These are phyloP conservation scores for Pisolithus sp. DNA, from an alignment of 768 basidiomycete species.

Conservation along the genomic window DNA sequence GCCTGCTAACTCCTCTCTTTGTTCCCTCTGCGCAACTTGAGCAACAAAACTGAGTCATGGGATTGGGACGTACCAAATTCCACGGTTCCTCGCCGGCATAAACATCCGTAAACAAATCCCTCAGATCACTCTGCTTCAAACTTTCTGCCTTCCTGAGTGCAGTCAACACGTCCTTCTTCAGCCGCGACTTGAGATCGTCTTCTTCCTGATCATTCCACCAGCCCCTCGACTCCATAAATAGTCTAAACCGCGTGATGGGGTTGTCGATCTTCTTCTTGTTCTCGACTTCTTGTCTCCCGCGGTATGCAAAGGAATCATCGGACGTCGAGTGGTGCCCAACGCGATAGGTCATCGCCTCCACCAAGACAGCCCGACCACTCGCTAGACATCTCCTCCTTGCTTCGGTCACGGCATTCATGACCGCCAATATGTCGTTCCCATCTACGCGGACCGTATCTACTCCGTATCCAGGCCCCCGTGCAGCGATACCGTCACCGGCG, in stretches of 20 bases:
- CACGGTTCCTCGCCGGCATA: constrained; percentile 82
- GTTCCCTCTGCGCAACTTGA: constrained; percentile 54
- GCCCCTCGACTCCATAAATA: constrained; percentile 73
- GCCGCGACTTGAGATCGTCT: constrained; percentile 55
- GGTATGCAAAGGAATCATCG: constrained; percentile 93
- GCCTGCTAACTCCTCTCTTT: constrained; percentile 67
- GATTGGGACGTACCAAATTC: constrained; percentile 59
- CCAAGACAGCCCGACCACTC: constrained; percentile 72
- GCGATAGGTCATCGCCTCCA: constrained; percentile 90
- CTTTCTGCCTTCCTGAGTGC: constrained; percentile 76
- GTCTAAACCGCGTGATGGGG: constrained; percentile 77
- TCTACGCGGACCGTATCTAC: constrained; percentile 90
- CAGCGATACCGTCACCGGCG: constrained; percentile 88
- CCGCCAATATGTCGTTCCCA: constrained; percentile 88
- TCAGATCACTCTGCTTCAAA: constrained; percentile 61
- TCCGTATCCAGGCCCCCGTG: constrained; percentile 86
- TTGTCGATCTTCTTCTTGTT: constrained; percentile 89
- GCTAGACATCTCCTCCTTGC: constrained; percentile 67
- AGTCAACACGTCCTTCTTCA: constrained; percentile 69
- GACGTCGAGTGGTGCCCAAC: constrained; percentile 95
- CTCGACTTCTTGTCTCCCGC: constrained; percentile 84
- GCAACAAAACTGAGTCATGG: not conserved
- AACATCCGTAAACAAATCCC: constrained; percentile 80
- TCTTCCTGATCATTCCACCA: constrained; percentile 85
- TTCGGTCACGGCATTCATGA: constrained; percentile 66